Evolutionary conservation across 1,284 basidiomycete genomes (phyloP).

Genomic region (Leccinum pachyderme): DNA sequence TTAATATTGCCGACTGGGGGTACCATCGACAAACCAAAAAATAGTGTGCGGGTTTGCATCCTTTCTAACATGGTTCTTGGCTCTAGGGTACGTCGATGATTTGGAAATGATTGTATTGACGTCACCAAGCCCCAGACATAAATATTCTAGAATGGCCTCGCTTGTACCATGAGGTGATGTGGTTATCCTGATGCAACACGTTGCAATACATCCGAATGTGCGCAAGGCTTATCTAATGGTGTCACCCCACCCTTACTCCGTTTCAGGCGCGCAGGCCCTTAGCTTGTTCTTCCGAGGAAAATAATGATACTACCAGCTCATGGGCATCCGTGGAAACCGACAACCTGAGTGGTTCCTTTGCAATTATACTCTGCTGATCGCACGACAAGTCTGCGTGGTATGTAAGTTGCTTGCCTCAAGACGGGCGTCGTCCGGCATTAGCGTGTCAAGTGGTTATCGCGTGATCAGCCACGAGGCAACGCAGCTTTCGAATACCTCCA

Average conservation of each 20-base stretch:
- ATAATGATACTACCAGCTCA: not conserved
- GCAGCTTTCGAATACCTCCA: not conserved
- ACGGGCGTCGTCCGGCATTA: conserved; percentile 14
- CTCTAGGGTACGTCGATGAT: too few relatives aligned
- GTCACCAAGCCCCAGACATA: not conserved
- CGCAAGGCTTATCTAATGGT: conserved; percentile 10
- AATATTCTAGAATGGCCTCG: too few relatives aligned
- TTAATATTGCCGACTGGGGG: not conserved
- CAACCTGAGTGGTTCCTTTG: conserved; percentile 8
- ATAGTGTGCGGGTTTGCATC: not conserved
- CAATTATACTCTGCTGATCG: conserved; percentile 9
- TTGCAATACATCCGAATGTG: conserved; percentile 13
- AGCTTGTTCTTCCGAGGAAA: conserved; percentile 11
- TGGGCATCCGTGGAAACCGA: conserved; percentile 4
- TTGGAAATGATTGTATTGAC: not conserved
- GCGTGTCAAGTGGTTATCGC: conserved; percentile 12
- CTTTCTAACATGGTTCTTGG: too few relatives aligned
- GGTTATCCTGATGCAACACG: conserved; percentile 15
- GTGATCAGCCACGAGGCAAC: conserved; percentile 1
- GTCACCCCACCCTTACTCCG: not conserved
- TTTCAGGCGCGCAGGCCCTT: conserved; percentile 6
- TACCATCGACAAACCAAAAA: not conserved
- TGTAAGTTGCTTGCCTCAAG: not conserved
- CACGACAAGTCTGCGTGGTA: not conserved
- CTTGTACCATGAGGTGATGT: not conserved